A percentile compares a stretch with the other conserved stretches of the same genome.
Evolutionary conservation across 768 basidiomycete species (phyloP).

Genomic region (Tricholoma furcatifolium): DNA sequence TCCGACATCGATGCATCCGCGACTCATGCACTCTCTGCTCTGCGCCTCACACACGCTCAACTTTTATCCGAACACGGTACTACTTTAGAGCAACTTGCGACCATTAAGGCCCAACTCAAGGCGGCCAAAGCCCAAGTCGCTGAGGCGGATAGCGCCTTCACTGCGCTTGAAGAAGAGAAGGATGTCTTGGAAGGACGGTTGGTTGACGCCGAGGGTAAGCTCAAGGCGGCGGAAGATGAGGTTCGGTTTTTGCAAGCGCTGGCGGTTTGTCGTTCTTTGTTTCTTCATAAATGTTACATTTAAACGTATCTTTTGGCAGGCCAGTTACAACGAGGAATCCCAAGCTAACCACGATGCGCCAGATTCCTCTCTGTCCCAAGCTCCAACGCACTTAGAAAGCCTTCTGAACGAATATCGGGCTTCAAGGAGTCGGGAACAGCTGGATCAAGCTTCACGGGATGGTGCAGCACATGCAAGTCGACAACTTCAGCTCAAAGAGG

Average conservation of each 20-base stretch:
- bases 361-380: neutral
- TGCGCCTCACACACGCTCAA: slow-evolving; percentile 61
- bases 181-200: slow-evolving; percentile 3
- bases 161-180: slow-evolving; percentile 11
- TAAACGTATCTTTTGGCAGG: neutral
- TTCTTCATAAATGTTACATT: neutral
- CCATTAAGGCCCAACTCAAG: slow-evolving; percentile 32
- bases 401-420: slow-evolving; percentile 3
- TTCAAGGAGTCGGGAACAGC: neutral
- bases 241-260: slow-evolving; percentile 8
- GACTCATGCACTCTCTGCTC: slow-evolving; percentile 52
- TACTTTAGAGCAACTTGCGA: slow-evolving; percentile 47
- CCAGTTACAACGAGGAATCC: slow-evolving; percentile 10
- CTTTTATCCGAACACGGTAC: slow-evolving; percentile 70
- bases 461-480: neutral
- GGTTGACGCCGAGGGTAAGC: neutral
- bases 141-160: slow-evolving; percentile 17
- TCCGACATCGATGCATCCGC: slow-evolving; percentile 37
- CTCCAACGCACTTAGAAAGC: slow-evolving; percentile 2
- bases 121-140: slow-evolving; percentile 34
- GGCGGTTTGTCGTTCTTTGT: slow-evolving; percentile 1
- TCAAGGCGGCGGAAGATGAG: slow-evolving; percentile 1
- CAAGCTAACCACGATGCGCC: neutral
- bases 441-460: neutral
- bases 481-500: neutral